Evolutionary conservation across 2,329 filamentous ascomycete genomes (phyloP), one percentile per base, ranked within the genome.

Genomic region (Microcera coccophila): DNA sequence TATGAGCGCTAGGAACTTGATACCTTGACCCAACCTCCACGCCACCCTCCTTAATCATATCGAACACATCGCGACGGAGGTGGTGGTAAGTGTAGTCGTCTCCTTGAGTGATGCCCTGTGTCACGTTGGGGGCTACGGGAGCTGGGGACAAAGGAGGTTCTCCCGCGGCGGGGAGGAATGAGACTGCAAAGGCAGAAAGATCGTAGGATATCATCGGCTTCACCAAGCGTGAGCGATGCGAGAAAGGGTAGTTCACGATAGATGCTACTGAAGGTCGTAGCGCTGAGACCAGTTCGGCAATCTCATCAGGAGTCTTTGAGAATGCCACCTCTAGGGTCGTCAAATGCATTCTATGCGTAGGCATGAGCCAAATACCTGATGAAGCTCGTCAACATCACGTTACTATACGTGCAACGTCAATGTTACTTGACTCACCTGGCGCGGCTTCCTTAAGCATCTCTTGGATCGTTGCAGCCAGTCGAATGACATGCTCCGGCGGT

Each of bases 31-130:
- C 84, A 24, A 95, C 75, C 14, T 76, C 68, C n/a, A 91, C 71
- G 1, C 86, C 87, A 0, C 81, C 75, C 3, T 68, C 69, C 35
- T 72, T 69, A 3, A 80, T 77, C 19, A 80, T 69, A 37, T 76
- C 71, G 62, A 84, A 93, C 11, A 94, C 62, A 60, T 95, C 89
- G 4, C 84, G 77, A 3, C 91, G 82, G 8, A 97, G 78, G 64
- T 97, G 91, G 61, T 96, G 91, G 63, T 96, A 96, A 0, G 86
- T 90, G 66, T 88, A 96, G 1, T 54, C 59, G 52, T 93, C 85
- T 15, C 79, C 75, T 29, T 74, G 66, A 14, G 70, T 62, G 12
- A 64, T 64, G 33, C 58, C 54, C 11, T 53, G 55, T 15, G 58
- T 57, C n/a, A 55, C 50, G 21, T 68, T 64, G 1, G 71, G 67